phyloP scores from a whole-genome alignment of 1,139 yeast genomes.

The Yarrowia galli region DNA sequence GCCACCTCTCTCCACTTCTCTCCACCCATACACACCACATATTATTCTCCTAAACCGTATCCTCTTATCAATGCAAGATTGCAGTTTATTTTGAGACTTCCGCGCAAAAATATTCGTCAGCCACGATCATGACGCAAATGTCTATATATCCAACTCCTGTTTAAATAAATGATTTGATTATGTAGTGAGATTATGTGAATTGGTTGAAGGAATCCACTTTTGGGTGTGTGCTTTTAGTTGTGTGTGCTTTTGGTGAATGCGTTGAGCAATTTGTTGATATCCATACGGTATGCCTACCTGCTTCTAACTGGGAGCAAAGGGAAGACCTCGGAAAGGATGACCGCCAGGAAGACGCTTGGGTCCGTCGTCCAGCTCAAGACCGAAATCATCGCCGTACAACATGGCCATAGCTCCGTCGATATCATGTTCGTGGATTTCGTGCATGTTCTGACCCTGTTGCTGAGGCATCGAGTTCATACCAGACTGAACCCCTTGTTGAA shows the following conservation, averaged over 20 bases:
- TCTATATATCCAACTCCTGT: not conserved
- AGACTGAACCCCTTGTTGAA: conserved; percentile 8
- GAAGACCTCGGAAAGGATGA: conserved; percentile 35
- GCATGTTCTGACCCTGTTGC: conserved; percentile 10
- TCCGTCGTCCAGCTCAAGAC: conserved; percentile 23
- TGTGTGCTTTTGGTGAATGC: not conserved
- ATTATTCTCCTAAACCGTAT: conserved; percentile 8
- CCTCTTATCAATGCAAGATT: conserved; percentile 28
- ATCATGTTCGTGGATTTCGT: conserved; percentile 29
- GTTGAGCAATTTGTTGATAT: not conserved
- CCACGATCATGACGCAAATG: not conserved
- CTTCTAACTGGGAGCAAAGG: conserved; percentile 32
- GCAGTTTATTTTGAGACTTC: not conserved
- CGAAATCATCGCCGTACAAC: conserved; percentile 31
- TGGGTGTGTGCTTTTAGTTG: not conserved
- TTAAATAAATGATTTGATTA: conserved; percentile 26
- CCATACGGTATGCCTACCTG: no score
- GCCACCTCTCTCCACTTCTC: no score
- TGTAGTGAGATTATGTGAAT: conserved; percentile 5
- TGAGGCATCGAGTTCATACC: conserved; percentile 13
- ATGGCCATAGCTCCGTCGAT: conserved; percentile 38
- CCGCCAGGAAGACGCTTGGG: conserved; percentile 28
- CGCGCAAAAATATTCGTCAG: no score
- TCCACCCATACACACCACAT: not conserved
- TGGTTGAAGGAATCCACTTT: not conserved